Percentiles rank a stretch among this genome's conserved stretches.
These are phyloP conservation scores for Basidiobolus heterosporus DNA, from an alignment of 371 early-diverging fungal genomes.

Conservation along the genomic window DNA sequence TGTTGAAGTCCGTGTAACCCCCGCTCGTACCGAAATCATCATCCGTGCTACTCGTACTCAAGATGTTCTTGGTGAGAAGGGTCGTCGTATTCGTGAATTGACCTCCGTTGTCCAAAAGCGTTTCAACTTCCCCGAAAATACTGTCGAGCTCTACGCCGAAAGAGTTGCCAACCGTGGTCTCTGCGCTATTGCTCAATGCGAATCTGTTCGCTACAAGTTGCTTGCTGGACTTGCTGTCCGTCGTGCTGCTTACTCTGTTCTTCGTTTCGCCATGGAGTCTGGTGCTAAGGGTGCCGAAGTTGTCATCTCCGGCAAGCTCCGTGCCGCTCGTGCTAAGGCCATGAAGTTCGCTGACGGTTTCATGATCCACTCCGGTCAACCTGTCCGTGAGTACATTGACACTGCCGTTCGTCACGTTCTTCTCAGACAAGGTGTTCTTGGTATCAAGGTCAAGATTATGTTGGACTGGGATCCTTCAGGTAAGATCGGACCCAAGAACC, in stretches of 20 bases:
- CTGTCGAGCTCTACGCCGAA: constrained; percentile 97
- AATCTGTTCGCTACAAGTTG: constrained; percentile 95
- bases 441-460: constrained; percentile 99
- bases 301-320: constrained; percentile 98
- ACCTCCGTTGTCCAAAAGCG: constrained; percentile 97
- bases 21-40: constrained; percentile 97
- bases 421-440: constrained; percentile 98
- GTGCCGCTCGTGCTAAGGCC: constrained; percentile 99
- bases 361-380: constrained; percentile 99
- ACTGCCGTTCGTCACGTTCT: constrained; percentile 95
- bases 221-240: constrained; percentile 93
- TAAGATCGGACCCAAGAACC: constrained; percentile 87
- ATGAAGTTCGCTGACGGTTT: constrained; percentile 99
- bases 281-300: constrained; percentile 99
- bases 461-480: constrained; percentile 93
- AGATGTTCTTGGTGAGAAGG: constrained; percentile 96
- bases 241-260: constrained; percentile 95
- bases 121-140: constrained; percentile 94
- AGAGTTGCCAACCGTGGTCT: constrained; percentile 97
- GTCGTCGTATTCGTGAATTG: constrained; percentile 96
- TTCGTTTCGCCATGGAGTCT: constrained; percentile 98
- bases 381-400: constrained; percentile 94
- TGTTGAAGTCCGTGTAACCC: constrained; percentile 96
- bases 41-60: constrained; percentile 98
- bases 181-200: constrained; percentile 98